Conservation (phyloP, 192 early-diverging fungal genomes). For the Jimgerdemannia flammicorona region DNA sequence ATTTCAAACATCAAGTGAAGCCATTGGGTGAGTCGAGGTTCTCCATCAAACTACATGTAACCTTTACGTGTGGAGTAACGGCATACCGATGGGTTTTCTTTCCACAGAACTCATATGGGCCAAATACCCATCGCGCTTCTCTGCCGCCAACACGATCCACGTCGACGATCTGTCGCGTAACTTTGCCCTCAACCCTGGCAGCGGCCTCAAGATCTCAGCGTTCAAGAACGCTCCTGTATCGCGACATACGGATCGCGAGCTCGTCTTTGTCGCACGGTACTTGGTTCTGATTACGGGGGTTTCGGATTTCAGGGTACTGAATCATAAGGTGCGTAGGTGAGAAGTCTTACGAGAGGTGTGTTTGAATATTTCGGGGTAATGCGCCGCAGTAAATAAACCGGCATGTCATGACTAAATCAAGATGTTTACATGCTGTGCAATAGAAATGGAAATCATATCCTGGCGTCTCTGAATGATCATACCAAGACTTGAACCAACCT, state of each 20-base stretch:
- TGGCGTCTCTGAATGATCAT: neutral
- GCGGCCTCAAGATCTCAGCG: constrained; percentile 61
- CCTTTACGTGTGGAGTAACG: neutral
- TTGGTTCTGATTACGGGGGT: constrained; percentile 51
- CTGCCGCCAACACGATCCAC: constrained; percentile 58
- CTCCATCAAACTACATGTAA: neutral
- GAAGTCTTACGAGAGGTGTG: neutral
- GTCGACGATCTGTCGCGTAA: constrained; percentile 72
- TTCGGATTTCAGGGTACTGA: constrained; percentile 46
- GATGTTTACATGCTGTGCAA: neutral
- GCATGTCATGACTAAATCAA: neutral
- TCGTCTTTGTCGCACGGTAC: constrained; percentile 56
- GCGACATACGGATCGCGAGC: constrained; percentile 47
- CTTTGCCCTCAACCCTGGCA: constrained; percentile 70
- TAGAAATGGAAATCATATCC: neutral
- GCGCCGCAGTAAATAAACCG: neutral
- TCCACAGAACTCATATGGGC: constrained; percentile 53
- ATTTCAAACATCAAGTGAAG: constrained; percentile 65
- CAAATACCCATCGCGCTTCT: constrained; percentile 45
- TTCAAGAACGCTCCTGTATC: constrained; percentile 54
- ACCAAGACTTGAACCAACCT: no score
- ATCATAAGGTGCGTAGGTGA: constrained; percentile 41
- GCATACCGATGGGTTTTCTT: neutral
- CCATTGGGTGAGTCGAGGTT: constrained; percentile 33
- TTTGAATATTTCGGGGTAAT: neutral